Conservation (phyloP, 208 protist genomes). For the Acanthamoeba sp. region DNA sequence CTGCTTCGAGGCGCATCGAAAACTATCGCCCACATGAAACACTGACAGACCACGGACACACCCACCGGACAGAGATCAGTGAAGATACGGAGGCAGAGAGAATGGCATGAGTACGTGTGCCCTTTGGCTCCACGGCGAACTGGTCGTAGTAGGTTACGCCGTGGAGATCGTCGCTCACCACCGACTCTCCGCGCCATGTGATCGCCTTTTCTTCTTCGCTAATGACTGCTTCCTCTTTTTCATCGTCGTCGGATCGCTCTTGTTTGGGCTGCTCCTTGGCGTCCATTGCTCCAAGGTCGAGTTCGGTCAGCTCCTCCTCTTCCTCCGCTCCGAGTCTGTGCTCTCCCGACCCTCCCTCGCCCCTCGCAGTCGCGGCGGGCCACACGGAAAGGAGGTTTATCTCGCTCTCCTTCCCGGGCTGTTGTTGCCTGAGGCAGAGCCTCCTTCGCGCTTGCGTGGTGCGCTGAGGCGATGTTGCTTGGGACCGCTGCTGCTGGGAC, state of each 20-base stretch:
- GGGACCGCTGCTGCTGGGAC: background rate
- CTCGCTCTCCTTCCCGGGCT: constrained; percentile 45
- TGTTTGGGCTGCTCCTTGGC: background rate
- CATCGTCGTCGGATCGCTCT: background rate
- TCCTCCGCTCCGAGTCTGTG: background rate
- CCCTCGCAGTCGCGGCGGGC: background rate
- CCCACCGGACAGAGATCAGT: background rate
- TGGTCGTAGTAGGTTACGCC: constrained; percentile 27
- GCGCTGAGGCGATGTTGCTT: background rate
- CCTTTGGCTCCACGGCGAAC: constrained; percentile 16
- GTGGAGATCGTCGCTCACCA: background rate
- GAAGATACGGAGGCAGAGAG: background rate
- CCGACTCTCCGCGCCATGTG: background rate
- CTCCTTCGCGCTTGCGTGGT: background rate
- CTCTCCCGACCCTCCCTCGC: background rate
- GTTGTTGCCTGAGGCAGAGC: background rate
- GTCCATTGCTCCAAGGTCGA: background rate
- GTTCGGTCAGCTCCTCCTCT: constrained; percentile 52
- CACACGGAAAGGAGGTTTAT: constrained; percentile 7
- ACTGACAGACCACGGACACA: background rate
- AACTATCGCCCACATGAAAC: background rate
- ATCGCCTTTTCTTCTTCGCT: constrained; percentile 45
- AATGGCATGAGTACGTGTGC: background rate
- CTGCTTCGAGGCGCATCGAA: constrained; percentile 1
- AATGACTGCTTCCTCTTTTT: constrained; percentile 13